Percentiles rank a stretch among this genome's conserved stretches.
Conservation (phyloP, 345 rosid species). For the Chamaenerion angustifolium region DNA sequence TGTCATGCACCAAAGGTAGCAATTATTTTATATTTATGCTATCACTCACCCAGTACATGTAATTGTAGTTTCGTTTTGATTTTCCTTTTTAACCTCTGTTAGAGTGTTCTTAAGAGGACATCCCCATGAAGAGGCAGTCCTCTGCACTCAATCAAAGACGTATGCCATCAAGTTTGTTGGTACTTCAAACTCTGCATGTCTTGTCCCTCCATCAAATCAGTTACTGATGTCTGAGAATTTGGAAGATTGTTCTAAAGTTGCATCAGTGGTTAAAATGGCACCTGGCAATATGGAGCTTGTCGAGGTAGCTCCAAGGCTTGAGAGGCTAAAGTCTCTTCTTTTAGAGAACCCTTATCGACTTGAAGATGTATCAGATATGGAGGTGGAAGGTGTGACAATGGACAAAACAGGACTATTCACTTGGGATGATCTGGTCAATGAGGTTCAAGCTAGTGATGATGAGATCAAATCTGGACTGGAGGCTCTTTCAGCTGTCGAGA, state of each 20-base stretch:
- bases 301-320: constrained; percentile 82
- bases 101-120: constrained; percentile 76
- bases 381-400: constrained; percentile 15
- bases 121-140: constrained; percentile 78
- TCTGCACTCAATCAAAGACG: constrained; percentile 79
- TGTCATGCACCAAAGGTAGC: constrained; percentile 47
- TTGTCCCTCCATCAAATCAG: constrained; percentile 47
- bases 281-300: constrained; percentile 67
- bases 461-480: constrained; percentile 43
- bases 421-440: constrained; percentile 58
- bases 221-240: constrained; percentile 9
- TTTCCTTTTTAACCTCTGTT: constrained; percentile 5
- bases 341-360: constrained; percentile 35
- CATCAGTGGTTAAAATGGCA: constrained; percentile 45
- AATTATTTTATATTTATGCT: background rate
- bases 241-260: constrained; percentile 21
- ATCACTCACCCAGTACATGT: background rate
- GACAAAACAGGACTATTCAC: constrained; percentile 23
- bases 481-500: constrained; percentile 66
- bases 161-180: constrained; percentile 69
- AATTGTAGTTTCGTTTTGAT: background rate
- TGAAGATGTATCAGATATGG: constrained; percentile 31
- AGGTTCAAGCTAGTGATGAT: constrained; percentile 74
- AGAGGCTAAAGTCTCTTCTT: constrained; percentile 58
- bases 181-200: constrained; percentile 67